Conservation (phyloP, 1,284 basidiomycete genomes). For the Mrakiaceae sp. region DNA sequence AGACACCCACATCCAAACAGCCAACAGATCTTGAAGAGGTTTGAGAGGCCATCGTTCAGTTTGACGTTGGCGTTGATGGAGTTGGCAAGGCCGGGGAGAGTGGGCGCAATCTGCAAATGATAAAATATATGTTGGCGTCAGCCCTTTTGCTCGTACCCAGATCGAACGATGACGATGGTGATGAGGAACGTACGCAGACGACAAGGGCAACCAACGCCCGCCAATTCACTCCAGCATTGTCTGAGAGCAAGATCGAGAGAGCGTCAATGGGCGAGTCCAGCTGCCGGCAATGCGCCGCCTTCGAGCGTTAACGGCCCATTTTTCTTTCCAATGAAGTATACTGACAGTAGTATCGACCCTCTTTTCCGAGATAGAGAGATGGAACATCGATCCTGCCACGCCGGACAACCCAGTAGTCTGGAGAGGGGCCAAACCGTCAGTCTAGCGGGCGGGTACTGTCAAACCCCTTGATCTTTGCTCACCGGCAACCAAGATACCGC, state of each 20-base stretch:
- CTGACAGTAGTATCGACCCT: constrained; percentile 9
- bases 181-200: background rate
- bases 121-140: too few relatives aligned
- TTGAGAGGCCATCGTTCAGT: constrained; percentile 1
- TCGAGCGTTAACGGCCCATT: too few relatives aligned
- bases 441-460: too few relatives aligned
- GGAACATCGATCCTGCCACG: constrained; percentile 13
- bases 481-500: constrained; percentile 4
- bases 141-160: too few relatives aligned
- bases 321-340: too few relatives aligned
- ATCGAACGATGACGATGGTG: too few relatives aligned
- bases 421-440: too few relatives aligned
- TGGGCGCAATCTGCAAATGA: background rate
- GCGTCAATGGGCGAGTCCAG: too few relatives aligned
- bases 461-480: background rate
- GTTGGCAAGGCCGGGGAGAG: constrained; percentile 34
- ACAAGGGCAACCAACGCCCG: constrained; percentile 12
- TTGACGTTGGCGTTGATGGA: background rate
- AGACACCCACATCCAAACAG: constrained; percentile 1
- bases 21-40: constrained; percentile 9
- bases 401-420: constrained; percentile 10
- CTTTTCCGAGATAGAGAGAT: constrained; percentile 4
- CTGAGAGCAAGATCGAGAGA: background rate
- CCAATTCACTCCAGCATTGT: constrained; percentile 13
- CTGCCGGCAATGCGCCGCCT: too few relatives aligned